Percentiles rank a stretch among this genome's conserved stretches.
These are phyloP conservation scores for Coniochaeta ligniaria DNA, from an alignment of 2,329 filamentous ascomycete species.

Conservation along the genomic window DNA sequence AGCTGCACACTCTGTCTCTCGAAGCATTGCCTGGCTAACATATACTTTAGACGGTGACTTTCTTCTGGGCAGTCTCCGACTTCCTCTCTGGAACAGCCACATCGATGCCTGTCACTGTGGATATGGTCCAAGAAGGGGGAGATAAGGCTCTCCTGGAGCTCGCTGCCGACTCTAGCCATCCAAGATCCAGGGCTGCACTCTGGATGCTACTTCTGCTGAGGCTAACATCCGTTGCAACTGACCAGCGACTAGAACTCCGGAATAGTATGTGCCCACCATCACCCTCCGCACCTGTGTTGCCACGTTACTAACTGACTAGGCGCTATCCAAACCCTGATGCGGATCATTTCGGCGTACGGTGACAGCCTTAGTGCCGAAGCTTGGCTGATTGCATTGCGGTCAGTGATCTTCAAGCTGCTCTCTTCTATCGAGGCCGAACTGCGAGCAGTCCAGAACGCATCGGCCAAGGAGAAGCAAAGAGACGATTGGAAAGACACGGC, in stretches of 20 bases:
- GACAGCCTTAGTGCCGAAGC: constrained; percentile 69
- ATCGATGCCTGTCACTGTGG: constrained; percentile 49
- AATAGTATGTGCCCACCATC: constrained; percentile 49
- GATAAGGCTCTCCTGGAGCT: constrained; percentile 51
- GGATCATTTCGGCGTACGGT: constrained; percentile 88
- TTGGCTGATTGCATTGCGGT: constrained; percentile 78
- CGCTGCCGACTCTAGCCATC: constrained; percentile 50
- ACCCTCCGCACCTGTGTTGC: constrained; percentile 9
- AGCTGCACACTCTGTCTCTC: constrained; percentile 18
- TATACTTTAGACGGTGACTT: constrained; percentile 70
- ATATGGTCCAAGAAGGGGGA: constrained; percentile 45
- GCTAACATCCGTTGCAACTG: constrained; percentile 63
- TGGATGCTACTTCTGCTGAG: constrained; percentile 73
- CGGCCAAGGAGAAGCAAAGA: constrained; percentile 31
- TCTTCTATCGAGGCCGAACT: constrained; percentile 59
- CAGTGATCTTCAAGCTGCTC: constrained; percentile 73
- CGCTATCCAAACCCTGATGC: constrained; percentile 81
- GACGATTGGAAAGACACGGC: constrained; percentile 68
- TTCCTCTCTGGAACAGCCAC: constrained; percentile 61
- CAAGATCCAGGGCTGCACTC: constrained; percentile 61
- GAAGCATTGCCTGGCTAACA: constrained; percentile 4
- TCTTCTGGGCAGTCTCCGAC: constrained; percentile 93
- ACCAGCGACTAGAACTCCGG: constrained; percentile 66
- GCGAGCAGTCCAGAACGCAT: constrained; percentile 25
- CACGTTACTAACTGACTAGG: constrained; percentile 34